Evolutionary conservation across 352 stramenopile genomes (phyloP), one percentile per base, ranked within the genome.

Genomic region (Pythium diclinum): DNA sequence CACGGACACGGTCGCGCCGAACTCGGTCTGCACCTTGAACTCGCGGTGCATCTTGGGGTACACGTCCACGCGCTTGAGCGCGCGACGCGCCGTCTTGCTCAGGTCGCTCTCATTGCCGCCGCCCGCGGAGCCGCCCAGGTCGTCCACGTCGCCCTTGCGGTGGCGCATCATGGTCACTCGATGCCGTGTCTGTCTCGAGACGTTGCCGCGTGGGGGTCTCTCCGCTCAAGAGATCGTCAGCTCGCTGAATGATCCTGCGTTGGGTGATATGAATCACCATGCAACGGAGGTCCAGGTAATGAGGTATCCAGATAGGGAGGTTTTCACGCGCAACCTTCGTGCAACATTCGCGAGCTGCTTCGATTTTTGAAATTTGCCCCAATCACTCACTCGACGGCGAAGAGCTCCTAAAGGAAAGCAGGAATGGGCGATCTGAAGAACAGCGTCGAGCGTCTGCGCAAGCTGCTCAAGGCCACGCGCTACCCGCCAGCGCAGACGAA

Each of bases 31-130:
- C 47, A 99, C 90, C 63, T 94, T 94, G 69, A 98, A 97, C 81
- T 99, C 96, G 40, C 85, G 77, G 61, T 99, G 92, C 55, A 98
- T 92, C 74, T 98, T 98, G 3, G 94, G 93, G 69, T 98, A 99
- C 30, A 98, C 88, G 68, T 96, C 88, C 56, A 95, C 82, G 47
- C 83, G 78, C 73, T 91, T 91, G 30, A 96, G 74, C 57, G 74
- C 83, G 53, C 83, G 81, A 1, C 81, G 78, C 33, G 81, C 83
- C 28, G 74, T 76, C 59, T 74, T 71, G 21, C 73, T 71, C 36
- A 89, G 56, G 19, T 70, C 58, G 61, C 65, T 75, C 49, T 86
- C 81, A 34, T 30, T 33, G 21, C 48, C 63, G 54, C 67, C 68
- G 46, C 70, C n/a, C 6, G 14, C 67, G 23, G 63, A 63, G 33